Evolutionary conservation across 352 stramenopile species (phyloP).

Genomic region (Phytophthora pistaciae): DNA sequence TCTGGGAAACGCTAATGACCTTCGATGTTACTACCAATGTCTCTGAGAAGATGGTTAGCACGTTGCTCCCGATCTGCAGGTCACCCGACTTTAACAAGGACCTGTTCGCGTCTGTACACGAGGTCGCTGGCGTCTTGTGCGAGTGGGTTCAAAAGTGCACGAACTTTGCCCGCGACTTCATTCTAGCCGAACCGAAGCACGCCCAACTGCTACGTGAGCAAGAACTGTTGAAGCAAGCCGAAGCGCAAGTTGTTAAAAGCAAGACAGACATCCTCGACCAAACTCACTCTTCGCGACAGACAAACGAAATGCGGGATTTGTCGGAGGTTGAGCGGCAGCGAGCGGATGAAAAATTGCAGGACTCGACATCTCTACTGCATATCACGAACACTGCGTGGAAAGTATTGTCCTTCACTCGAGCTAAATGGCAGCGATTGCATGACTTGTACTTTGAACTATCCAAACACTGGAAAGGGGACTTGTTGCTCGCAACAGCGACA

Average conservation of each 20-base stretch:
- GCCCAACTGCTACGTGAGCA: conserved; percentile 60
- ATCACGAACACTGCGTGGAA: conserved; percentile 66
- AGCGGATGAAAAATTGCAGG: conserved; percentile 57
- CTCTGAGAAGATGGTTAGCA: conserved; percentile 63
- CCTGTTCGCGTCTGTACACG: conserved; percentile 57
- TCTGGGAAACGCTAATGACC: conserved; percentile 54
- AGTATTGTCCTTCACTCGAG: conserved; percentile 51
- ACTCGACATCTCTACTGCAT: conserved; percentile 64
- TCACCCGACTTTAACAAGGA: conserved; percentile 69
- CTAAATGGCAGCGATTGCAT: conserved; percentile 49
- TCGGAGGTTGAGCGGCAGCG: conserved; percentile 64
- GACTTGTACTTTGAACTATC: conserved; percentile 54
- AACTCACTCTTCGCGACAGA: conserved; percentile 40
- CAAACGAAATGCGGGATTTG: conserved; percentile 43
- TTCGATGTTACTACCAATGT: conserved; percentile 56
- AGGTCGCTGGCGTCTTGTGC: conserved; percentile 64
- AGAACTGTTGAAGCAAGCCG: conserved; percentile 45
- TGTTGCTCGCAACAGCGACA: conserved; percentile 66
- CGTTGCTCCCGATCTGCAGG: conserved; percentile 64
- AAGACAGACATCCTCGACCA: conserved; percentile 55
- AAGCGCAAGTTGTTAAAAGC: conserved; percentile 39
- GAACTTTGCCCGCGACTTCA: conserved; percentile 49
- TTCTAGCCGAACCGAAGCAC: conserved; percentile 69
- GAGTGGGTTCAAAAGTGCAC: conserved; percentile 72
- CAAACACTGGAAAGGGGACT: conserved; percentile 58